phyloP scores from a whole-genome alignment of 2,329 filamentous ascomycete genomes.

The Pseudocercospora eumusae region DNA sequence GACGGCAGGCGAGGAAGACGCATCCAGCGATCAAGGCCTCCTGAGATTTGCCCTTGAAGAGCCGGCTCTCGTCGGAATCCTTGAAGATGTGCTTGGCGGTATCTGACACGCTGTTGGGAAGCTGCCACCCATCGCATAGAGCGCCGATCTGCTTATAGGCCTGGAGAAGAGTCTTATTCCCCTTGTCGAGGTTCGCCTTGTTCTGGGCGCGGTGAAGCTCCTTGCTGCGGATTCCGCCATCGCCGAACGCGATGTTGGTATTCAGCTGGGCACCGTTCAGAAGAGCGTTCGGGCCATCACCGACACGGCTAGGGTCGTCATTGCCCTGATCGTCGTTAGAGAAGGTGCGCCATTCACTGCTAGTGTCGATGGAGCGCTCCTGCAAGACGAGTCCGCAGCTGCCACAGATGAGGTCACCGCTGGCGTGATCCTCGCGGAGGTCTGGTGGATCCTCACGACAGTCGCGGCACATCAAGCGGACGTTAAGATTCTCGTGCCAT shows the following conservation, averaged over 20 bases:
- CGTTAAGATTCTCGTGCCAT: conserved; percentile 84
- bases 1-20: conserved; percentile 95
- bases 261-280: conserved; percentile 87
- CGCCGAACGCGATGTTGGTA: conserved; percentile 82
- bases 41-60: conserved; percentile 93
- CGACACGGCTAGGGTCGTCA: conserved; percentile 96
- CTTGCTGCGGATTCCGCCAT: conserved; percentile 67
- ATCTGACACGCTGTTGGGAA: conserved; percentile 78
- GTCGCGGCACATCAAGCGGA: conserved; percentile 82
- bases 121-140: conserved; percentile 80
- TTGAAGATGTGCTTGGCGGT: conserved; percentile 95
- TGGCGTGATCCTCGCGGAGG: conserved; percentile 87
- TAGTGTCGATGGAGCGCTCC: conserved; percentile 88
- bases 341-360: conserved; percentile 98
- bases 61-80: conserved; percentile 85
- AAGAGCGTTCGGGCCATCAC: conserved; percentile 86
- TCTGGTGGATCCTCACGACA: conserved; percentile 92
- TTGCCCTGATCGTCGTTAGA: conserved; percentile 96
- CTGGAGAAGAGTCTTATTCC: conserved; percentile 74
- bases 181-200: conserved; percentile 77
- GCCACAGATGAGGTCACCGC: conserved; percentile 87
- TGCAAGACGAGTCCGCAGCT: conserved; percentile 89
- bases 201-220: conserved; percentile 83
- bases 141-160: conserved; percentile 87
- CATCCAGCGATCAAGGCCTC: conserved; percentile 93